Base-by-base conservation (phyloP, 495 filamentous ascomycete species). In the Bacidia gigantensis region DNA sequence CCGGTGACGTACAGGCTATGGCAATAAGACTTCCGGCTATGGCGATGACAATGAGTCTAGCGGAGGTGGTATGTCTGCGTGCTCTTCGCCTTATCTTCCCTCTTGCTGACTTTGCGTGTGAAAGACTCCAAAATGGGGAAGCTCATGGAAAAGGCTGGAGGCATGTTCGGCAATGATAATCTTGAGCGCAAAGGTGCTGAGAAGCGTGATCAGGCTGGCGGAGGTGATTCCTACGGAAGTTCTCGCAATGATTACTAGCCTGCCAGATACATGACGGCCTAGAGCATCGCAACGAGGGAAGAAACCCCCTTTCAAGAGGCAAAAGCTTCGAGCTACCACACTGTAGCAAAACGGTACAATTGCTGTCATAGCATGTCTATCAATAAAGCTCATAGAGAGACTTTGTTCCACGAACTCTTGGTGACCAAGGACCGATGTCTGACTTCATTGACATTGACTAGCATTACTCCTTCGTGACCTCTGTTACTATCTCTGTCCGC, bases 141-240 rank as follows among this genome's bases (percentile, higher is more conserved):
- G 57, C 11, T 74, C 10, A 61, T 73, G 63, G 67, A 72, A 56
- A 74, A 72, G 60, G 66, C 60, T 32, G 68, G 71, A 2, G 51
- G 58, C 44, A 47, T 70, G 46, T 52, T 70, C 41, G 56, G 65
- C 40, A 69, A 64, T 47, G 62, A 65, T 11, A 56, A 50, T 11
- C 26, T 71, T 39, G 56, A 52, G 32, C 54, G 66, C 21, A 68
- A 66, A 54, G 64, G 67, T 3, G 18, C 39, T 2, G 57, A 65
- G 59, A 70, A 68, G 64, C 65, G 69, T 18, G 63, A 64, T 40
- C 49, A 59, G 26, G 57, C 59, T 10, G 45, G 45, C 49, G 60
- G 66, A 14, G 58, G 21, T 55, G 59, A 51, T 35, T 47, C 41
- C 21, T 55, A 55, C 46, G 56, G 56, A 49, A 53, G 48, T 24